Base-by-base conservation (phyloP, 2,329 filamentous ascomycete species). In the Ophiostoma fasciatum region DNA sequence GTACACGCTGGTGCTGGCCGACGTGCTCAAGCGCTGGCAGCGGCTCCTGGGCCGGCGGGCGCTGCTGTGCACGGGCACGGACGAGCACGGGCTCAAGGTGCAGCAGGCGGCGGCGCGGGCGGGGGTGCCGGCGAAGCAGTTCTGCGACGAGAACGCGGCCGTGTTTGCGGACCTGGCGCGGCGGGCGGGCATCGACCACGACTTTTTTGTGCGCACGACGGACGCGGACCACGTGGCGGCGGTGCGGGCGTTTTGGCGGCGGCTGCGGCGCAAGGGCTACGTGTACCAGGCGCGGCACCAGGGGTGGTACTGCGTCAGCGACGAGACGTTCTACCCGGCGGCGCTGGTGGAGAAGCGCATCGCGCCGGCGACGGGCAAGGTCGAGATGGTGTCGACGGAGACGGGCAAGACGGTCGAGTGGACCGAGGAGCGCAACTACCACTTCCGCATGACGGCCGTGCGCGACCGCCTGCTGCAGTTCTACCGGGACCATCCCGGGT, bases 31-130 rank as follows among this genome's bases (percentile, higher is more conserved):
- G 59, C 71, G 90, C 59, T 98, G 85, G 84, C 74, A 92, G 52
- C 62, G 73, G 22, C 66, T 98, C 35, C 73, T 78, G 41, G 42
- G 42, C 21, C 38, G 37, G 8, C 60, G 67, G 32, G 79, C 87
- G 4, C 66, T 83, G 44, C 63, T 98, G 12, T 78, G 80, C 48
- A 98, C 90, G 1, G 90, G 90, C 40, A 96, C 87, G 25, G 90
- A 98, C 55, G 90, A 98, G 58, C 88, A 98, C 62, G 90, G 90
- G 29, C 81, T 94, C 72, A 98, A 98, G 67, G 80, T 96, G 17
- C 90, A 98, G 55, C 79, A 78, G 55, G 88, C 88, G 0, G 83
- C 90, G 2, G 63, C 68, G 7, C 71, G 74, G 46, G 74, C 81
- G 12, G 73, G 73, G 4, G 68, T 80, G 35, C 68, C 77, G 0